phyloP scores from a whole-genome alignment of 495 filamentous ascomycete genomes.

The Endocarpon pusillum region DNA sequence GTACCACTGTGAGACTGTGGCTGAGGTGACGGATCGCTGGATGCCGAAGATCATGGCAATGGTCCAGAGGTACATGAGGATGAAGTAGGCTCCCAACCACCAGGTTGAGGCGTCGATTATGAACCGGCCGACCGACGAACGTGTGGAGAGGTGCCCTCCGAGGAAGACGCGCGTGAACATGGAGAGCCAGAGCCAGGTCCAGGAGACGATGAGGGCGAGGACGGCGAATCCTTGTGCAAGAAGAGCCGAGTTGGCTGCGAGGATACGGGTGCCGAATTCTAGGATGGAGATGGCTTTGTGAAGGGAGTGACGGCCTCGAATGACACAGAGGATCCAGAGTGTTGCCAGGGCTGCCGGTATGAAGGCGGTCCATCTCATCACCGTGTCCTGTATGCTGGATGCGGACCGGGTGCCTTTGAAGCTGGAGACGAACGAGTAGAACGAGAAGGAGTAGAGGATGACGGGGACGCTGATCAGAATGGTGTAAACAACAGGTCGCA shows the following conservation, averaged over 20 bases:
- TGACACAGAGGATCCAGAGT: slow-evolving; percentile 68
- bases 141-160: slow-evolving; percentile 52
- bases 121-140: slow-evolving; percentile 30
- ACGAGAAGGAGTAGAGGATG: slow-evolving; percentile 67
- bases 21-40: slow-evolving; percentile 80
- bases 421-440: slow-evolving; percentile 84
- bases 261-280: slow-evolving; percentile 76
- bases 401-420: slow-evolving; percentile 59
- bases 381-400: slow-evolving; percentile 59
- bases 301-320: slow-evolving; percentile 61
- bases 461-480: slow-evolving; percentile 73
- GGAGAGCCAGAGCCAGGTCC: slow-evolving; percentile 90
- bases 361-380: slow-evolving; percentile 75
- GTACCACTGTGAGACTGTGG: slow-evolving; percentile 96
- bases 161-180: slow-evolving; percentile 96
- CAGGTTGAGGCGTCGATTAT: slow-evolving; percentile 74
- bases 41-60: slow-evolving; percentile 69
- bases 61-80: slow-evolving; percentile 91
- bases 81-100: slow-evolving; percentile 80
- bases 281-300: slow-evolving; percentile 68
- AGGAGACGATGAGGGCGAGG: slow-evolving; percentile 57
- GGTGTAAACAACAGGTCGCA: slow-evolving; percentile 57
- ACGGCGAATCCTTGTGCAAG: slow-evolving; percentile 66
- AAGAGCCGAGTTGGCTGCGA: slow-evolving; percentile 68
- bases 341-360: slow-evolving; percentile 57